Conservation (phyloP, 441 rosid genomes). For the Erodium chrysanthum region DNA sequence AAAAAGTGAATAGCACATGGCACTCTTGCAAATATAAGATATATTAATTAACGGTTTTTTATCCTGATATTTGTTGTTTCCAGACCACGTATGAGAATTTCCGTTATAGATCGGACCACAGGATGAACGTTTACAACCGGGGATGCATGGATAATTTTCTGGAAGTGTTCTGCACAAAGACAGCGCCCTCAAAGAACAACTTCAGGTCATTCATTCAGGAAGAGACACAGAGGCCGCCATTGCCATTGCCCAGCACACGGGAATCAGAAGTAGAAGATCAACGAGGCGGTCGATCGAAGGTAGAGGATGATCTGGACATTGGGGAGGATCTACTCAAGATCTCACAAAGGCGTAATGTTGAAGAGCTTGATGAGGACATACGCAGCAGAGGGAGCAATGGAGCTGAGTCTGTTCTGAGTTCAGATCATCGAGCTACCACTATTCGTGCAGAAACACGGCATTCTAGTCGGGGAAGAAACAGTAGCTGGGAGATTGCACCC, state of each 20-base stretch:
- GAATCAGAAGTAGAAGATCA: conserved; percentile 39
- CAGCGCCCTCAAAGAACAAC: conserved; percentile 65
- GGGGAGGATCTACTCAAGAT: conserved; percentile 68
- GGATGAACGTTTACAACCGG: conserved; percentile 50
- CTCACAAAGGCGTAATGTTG: conserved; percentile 55
- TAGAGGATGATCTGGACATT: conserved; percentile 70
- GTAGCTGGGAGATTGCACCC: conserved; percentile 54
- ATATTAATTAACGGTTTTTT: too few species aligned
- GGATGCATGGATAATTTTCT: conserved; percentile 57
- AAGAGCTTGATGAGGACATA: conserved; percentile 52
- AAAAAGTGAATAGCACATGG: too few species aligned
- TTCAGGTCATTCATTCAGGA: conserved; percentile 59
- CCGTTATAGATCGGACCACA: conserved; percentile 70
- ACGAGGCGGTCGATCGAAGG: conserved; percentile 52
- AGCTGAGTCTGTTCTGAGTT: conserved; percentile 38
- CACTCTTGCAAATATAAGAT: too few species aligned
- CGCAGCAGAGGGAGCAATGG: conserved; percentile 36
- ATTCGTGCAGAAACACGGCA: conserved; percentile 17
- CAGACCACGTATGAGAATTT: conserved; percentile 92
- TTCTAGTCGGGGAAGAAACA: conserved; percentile 64
- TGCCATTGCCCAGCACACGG: conserved; percentile 38
- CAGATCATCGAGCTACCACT: conserved; percentile 31
- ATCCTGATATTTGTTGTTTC: conserved; percentile 12
- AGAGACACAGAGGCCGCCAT: conserved; percentile 41
- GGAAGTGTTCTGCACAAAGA: conserved; percentile 61